Conservation (phyloP, 2,329 filamentous ascomycete species). For the Rhynchosporium agropyri region DNA sequence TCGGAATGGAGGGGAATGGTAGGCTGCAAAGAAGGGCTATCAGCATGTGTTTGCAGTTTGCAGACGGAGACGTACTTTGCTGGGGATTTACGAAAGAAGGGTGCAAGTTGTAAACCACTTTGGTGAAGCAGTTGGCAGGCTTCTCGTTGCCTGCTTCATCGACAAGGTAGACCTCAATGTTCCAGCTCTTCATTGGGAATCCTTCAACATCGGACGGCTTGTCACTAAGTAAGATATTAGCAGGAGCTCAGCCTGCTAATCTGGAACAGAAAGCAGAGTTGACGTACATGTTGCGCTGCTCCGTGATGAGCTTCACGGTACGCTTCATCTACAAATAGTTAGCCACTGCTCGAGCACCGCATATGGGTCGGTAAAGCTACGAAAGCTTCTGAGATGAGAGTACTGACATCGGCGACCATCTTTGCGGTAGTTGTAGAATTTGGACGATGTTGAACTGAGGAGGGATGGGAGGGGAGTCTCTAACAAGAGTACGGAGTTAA, state of each 20-base stretch:
- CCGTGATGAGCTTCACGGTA: constrained; percentile 88
- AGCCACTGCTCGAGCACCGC: constrained; percentile 18
- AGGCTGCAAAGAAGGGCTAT: constrained; percentile 53
- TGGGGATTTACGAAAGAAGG: constrained; percentile 86
- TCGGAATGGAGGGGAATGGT: constrained; percentile 82
- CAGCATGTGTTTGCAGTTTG: not conserved
- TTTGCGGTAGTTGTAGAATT: constrained; percentile 27
- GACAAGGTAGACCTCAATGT: constrained; percentile 79
- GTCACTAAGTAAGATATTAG: constrained; percentile 54
- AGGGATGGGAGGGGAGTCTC: not conserved
- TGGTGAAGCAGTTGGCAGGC: constrained; percentile 83
- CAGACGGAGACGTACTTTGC: constrained; percentile 66
- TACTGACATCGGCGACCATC: constrained; percentile 42
- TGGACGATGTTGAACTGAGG: constrained; percentile 16
- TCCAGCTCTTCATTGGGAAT: constrained; percentile 93
- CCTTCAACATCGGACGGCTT: constrained; percentile 82
- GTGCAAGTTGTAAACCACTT: constrained; percentile 90
- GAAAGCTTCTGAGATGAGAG: not conserved
- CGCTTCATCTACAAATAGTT: constrained; percentile 66
- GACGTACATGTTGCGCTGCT: constrained; percentile 70
- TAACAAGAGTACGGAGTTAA: constrained; percentile 9
- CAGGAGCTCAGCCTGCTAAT: not conserved
- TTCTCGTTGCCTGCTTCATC: constrained; percentile 86
- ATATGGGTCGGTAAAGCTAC: not conserved
- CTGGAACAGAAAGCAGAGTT: not conserved